Evolutionary conservation across 208 protist species (phyloP), one percentile per base, ranked within the genome.

Genomic region (Lotmaria passim): DNA sequence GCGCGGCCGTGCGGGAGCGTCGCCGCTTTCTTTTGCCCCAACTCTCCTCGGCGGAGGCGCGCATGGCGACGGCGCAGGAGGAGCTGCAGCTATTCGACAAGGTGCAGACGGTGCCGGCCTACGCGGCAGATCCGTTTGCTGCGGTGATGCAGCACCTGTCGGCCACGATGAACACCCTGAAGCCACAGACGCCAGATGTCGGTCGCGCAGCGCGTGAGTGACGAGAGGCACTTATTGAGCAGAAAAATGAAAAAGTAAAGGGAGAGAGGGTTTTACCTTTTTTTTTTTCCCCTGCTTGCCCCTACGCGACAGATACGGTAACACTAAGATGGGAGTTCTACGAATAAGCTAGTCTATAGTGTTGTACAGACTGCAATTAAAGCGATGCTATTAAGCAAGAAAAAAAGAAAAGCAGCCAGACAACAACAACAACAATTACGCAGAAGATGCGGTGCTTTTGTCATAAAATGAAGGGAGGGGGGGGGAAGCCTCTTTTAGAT

Each of bases 151-250:
- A 81, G 60, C 90, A 95, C 60, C 64, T 95, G 14, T 73, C 59
- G 17, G 44, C 52, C 21, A 84, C 81, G 10, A 91, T 93, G 90
- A 60, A 85, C 24, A 82, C 62, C 17, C 63, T 95, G 61, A 76
- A 90, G 65, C 87, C 90, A 33, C 83, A 86, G 61, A 95, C 90
- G n/a, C 70, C 82, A 0, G 87, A 93, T 60, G 74, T 93, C 5
- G 90, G 90, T 5, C 73, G 79, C 0, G 56, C 56, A 2, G 30
- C 65, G 39, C 64, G 59, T 24, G 57, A 51, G 1, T 63, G 33
- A 52, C 2, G 7, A 21, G 10, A 15, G 36, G 10, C 48, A 15
- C 48, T n/a, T n/a, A n/a, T n/a, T n/a, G 30, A 38, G 38, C 7
- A n/a, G 38, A 56, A 33, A 38, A 56, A 33, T 4, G 38, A 7